A percentile compares a stretch with the other conserved stretches of the same genome.
These are phyloP conservation scores for Diaporthe citri DNA, from an alignment of 2,329 filamentous ascomycete species.

Conservation along the genomic window DNA sequence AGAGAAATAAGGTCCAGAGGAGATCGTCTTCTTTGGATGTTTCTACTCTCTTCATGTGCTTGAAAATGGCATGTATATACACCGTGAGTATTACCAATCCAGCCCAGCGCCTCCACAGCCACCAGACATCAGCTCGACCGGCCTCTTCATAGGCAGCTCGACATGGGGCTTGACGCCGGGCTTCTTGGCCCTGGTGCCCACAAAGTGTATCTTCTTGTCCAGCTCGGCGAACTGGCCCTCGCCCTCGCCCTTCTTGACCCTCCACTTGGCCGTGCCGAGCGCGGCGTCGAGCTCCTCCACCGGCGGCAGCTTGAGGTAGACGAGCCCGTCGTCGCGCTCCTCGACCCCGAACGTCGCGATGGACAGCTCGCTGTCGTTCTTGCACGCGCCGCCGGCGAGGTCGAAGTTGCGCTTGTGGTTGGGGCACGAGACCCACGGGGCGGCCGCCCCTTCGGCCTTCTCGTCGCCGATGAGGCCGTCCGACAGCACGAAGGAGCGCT, in stretches of 20 bases:
- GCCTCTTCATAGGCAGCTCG: slow-evolving; percentile 52
- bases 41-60: not conserved
- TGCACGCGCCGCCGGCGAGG: slow-evolving; percentile 78
- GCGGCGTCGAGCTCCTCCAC: slow-evolving; percentile 84
- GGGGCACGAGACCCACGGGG: slow-evolving; percentile 87
- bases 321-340: slow-evolving; percentile 77
- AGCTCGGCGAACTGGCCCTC: slow-evolving; percentile 57
- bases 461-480: slow-evolving; percentile 86
- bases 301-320: slow-evolving; percentile 85
- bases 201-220: slow-evolving; percentile 60
- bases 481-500: slow-evolving; percentile 88
- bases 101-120: slow-evolving; percentile 60
- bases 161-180: slow-evolving; percentile 53
- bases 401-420: slow-evolving; percentile 93
- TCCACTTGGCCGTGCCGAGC: slow-evolving; percentile 84
- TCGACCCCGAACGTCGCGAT: slow-evolving; percentile 87
- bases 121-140: slow-evolving; percentile 53
- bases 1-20: not conserved
- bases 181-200: slow-evolving; percentile 58
- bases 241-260: slow-evolving; percentile 78
- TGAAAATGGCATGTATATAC: not conserved
- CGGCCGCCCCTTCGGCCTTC: slow-evolving; percentile 45
- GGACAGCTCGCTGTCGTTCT: slow-evolving; percentile 79
- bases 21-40: not conserved
- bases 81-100: slow-evolving; percentile 57